Conservation (phyloP, 176 grass and related monocot species). For the Carex cristatella region DNA sequence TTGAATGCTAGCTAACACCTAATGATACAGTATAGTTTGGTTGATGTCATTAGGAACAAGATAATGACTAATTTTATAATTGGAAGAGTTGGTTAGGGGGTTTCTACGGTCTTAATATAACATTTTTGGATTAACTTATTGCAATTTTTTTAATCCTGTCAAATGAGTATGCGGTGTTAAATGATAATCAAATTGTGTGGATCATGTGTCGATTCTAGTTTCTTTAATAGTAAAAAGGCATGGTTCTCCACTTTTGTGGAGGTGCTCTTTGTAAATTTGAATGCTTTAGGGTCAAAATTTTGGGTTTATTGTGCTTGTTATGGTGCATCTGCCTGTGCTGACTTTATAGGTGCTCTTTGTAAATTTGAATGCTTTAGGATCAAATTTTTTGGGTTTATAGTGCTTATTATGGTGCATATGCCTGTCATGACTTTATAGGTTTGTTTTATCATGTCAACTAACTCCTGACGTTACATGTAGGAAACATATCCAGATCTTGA, state of each 20-base stretch:
- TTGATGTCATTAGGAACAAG: not conserved
- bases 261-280: not conserved
- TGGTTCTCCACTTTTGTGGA: not conserved
- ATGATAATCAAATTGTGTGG: not conserved
- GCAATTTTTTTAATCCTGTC: not conserved
- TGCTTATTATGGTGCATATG: not conserved
- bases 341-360: not conserved
- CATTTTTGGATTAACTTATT: not conserved
- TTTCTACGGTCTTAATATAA: not conserved
- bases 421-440: not conserved
- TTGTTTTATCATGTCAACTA: not conserved
- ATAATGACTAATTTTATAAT: not conserved
- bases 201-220: not conserved
- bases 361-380: too few relatives aligned
- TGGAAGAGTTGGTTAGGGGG: not conserved
- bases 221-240: not conserved
- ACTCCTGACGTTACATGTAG: not conserved
- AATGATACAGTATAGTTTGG: not conserved
- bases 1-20: not conserved
- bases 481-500: not conserved
- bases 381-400: too few relatives aligned
- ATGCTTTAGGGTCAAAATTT: not conserved
- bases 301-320: not conserved
- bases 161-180: not conserved
- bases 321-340: not conserved